A percentile compares a stretch with the other conserved stretches of the same genome.
Conservation (phyloP, 179 eudicot genomes). For the Spergularia azorica region DNA sequence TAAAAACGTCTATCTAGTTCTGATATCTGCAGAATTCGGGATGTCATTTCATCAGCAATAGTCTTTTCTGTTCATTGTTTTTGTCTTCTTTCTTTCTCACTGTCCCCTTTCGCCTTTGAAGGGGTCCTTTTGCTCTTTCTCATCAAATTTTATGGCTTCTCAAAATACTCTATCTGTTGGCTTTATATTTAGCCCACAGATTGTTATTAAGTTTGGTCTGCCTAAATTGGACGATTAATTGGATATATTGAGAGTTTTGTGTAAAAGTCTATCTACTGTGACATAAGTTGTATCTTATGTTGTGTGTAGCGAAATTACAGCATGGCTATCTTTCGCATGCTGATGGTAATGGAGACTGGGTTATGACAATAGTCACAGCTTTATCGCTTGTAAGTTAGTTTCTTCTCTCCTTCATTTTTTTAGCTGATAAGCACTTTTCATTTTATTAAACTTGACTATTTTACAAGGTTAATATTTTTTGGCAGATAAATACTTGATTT, state of each 20-base stretch:
- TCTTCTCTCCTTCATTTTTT: not conserved
- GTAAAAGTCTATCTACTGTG: slow-evolving; percentile 6
- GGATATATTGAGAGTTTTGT: slow-evolving; percentile 4
- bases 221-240: not conserved
- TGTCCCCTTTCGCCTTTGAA: not conserved
- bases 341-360: slow-evolving; percentile 99
- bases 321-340: slow-evolving; percentile 90
- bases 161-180: not conserved
- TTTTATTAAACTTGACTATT: not conserved
- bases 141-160: not conserved
- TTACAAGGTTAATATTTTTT: not conserved
- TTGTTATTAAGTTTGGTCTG: not conserved
- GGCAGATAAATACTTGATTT: not conserved
- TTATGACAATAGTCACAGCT: slow-evolving; percentile 84
- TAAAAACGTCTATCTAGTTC: not conserved
- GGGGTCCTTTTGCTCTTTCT: not conserved
- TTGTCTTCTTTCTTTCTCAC: not conserved
- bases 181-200: not conserved
- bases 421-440: not conserved
- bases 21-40: not conserved
- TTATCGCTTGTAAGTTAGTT: slow-evolving; percentile 76
- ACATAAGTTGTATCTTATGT: slow-evolving; percentile 23
- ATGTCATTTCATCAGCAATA: not conserved
- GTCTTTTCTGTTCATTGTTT: not conserved
- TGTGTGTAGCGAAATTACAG: slow-evolving; percentile 71